Percentiles rank a stretch among this genome's conserved stretches.
These are phyloP conservation scores for Physcomitrium patens DNA, from an alignment of 225 moss, liverwort and hornwort species.

Conservation along the genomic window DNA sequence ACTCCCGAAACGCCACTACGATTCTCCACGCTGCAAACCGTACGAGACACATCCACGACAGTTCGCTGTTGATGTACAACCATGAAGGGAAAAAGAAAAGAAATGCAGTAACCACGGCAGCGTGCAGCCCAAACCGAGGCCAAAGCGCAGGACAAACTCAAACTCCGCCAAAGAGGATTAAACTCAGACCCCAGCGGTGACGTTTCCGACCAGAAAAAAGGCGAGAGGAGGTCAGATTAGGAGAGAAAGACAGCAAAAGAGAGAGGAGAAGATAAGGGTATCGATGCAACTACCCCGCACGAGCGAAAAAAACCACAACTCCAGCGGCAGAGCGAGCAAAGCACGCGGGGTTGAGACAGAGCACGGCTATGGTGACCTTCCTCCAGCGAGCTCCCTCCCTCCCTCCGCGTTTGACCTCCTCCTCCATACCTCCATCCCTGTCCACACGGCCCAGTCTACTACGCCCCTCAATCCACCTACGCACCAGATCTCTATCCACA, in stretches of 20 bases:
- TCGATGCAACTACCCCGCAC: no score
- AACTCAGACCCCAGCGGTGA: no score
- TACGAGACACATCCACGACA: slow-evolving; percentile 33
- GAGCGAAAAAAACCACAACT: neutral
- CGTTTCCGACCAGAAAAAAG: no score
- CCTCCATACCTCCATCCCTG: neutral
- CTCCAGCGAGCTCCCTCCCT: slow-evolving; percentile 9
- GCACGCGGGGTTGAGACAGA: no score
- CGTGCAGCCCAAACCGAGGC: no score
- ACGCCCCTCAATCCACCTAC: slow-evolving; percentile 15
- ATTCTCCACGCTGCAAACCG: slow-evolving; percentile 23
- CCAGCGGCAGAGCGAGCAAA: neutral
- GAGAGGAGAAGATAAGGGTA: no score
- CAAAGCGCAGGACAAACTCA: no score
- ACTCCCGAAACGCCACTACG: slow-evolving; percentile 26
- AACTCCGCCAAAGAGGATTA: no score
- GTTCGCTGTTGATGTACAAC: neutral
- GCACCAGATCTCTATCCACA: neutral
- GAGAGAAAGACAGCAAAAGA: no score
- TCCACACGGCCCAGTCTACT: slow-evolving; percentile 1
- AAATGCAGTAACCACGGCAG: no score
- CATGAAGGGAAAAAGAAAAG: neutral
- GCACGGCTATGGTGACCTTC: neutral
- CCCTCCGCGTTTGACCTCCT: slow-evolving; percentile 48
- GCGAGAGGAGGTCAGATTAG: no score